A percentile compares a stretch with the other conserved stretches of the same genome.
Evolutionary conservation across 352 stramenopile species (phyloP).

Genomic region (Globisporangium middletonii): DNA sequence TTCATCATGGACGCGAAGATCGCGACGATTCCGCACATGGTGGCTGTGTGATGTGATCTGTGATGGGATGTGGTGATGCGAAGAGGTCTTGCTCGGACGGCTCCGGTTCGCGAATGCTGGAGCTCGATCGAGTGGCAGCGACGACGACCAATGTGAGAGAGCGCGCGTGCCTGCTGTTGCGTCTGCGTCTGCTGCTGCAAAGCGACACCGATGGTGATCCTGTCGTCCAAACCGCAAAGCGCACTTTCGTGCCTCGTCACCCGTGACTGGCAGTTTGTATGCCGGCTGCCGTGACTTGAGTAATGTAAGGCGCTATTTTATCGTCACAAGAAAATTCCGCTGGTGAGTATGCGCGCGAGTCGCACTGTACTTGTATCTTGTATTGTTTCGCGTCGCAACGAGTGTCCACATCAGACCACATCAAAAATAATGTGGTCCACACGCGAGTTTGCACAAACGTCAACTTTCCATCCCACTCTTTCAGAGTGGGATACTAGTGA

Average conservation of each 20-base stretch:
- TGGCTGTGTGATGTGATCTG: neutral
- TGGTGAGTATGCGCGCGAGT: neutral
- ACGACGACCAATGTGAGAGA: neutral
- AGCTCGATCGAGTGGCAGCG: slow-evolving; percentile 3
- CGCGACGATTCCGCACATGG: slow-evolving; percentile 98
- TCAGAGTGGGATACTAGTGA: no score
- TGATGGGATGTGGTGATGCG: neutral
- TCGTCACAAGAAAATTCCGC: slow-evolving; percentile 36
- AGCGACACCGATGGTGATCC: neutral
- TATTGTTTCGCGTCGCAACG: no score
- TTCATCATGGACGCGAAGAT: slow-evolving; percentile 95
- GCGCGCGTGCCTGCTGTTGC: neutral
- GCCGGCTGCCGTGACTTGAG: no score
- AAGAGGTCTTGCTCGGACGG: slow-evolving; percentile 1
- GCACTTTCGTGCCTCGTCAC: neutral
- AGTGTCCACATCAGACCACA: no score
- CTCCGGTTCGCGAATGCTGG: slow-evolving; percentile 8
- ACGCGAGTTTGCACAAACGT: slow-evolving; percentile 12
- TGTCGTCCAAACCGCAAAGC: neutral
- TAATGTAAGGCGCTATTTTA: no score
- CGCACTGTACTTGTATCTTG: no score
- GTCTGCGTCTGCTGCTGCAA: neutral
- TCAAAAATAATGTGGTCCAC: no score
- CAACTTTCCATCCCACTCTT: neutral
- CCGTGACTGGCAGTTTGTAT: no score